phyloP scores from a whole-genome alignment of 352 stramenopile species.

The Globisporangium sylvaticum region DNA sequence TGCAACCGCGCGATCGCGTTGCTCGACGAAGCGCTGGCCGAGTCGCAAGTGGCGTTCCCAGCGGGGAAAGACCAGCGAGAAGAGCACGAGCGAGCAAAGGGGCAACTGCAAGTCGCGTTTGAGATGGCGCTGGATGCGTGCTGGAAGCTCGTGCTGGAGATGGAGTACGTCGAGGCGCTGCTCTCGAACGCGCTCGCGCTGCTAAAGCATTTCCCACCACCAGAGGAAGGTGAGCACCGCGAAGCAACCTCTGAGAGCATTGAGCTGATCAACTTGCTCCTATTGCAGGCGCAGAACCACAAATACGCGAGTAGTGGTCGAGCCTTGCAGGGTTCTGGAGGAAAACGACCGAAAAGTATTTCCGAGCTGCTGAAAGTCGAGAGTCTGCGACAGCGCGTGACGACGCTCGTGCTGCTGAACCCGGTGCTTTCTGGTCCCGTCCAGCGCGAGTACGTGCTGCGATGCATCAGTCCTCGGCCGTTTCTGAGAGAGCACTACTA shows the following conservation, averaged over 20 bases:
- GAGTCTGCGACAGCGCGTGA: constrained; percentile 29
- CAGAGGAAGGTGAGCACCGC: background rate
- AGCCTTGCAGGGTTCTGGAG: background rate
- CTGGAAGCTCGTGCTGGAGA: constrained; percentile 48
- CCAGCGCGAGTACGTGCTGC: constrained; percentile 74
- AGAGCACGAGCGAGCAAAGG: constrained; percentile 33
- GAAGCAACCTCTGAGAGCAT: constrained; percentile 10
- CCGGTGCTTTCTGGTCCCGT: constrained; percentile 35
- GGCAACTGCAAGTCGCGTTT: constrained; percentile 67
- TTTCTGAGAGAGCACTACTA: constrained; percentile 53
- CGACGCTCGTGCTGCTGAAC: constrained; percentile 44
- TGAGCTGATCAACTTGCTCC: constrained; percentile 36
- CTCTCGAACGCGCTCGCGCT: constrained; percentile 48
- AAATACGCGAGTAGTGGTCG: background rate
- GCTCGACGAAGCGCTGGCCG: constrained; percentile 56
- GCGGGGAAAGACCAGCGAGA: constrained; percentile 33
- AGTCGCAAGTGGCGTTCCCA: constrained; percentile 62
- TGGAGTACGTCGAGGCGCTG: constrained; percentile 53
- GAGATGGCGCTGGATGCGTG: constrained; percentile 78
- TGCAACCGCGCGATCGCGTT: constrained; percentile 49
- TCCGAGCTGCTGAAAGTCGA: constrained; percentile 36
- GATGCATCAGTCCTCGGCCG: constrained; percentile 63
- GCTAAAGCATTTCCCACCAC: constrained; percentile 37
- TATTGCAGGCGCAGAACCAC: constrained; percentile 11
- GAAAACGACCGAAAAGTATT: constrained; percentile 18